Evolutionary conservation across 208 protist species (phyloP), one percentile per base, ranked within the genome.

Genomic region (Acanthamoeba healyi): DNA sequence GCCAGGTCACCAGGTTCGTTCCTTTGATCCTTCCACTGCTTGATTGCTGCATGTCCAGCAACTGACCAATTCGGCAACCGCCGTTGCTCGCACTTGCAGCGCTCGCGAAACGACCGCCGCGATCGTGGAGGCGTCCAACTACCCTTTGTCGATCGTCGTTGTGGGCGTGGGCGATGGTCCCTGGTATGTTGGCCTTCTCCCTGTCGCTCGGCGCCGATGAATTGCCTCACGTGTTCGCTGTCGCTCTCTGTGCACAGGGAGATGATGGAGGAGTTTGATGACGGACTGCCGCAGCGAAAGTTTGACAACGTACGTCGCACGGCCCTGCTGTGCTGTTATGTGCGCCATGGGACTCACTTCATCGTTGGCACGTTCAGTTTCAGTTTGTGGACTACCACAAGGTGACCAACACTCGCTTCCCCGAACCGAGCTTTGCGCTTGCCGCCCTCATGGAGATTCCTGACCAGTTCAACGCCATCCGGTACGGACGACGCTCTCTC

Each of bases 71-170:
- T n/a, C n/a, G n/a, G n/a, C n/a, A n/a, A n/a, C n/a, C n/a, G n/a
- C n/a, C n/a, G n/a, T n/a, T n/a, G n/a, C n/a, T n/a, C n/a, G 42
- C 72, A 32, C 14, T 22, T 42, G 77, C 34, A 58, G 81, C 56
- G 61, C 77, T 12, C 34, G 63, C 26, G 95, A 97, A 56, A 98
- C 97, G 17, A 97, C 98, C 46, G 95, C 97, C 90, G 96, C 96
- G 14, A 98, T 98, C 61, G 96, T 98, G 17, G 95, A 86, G 26
- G 97, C 98, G 26, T 98, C 98, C n/a, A 92, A 97, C 38, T 95
- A 96, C 32, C 98, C 98, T 44, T 54, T 99, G 32, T 97, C 96
- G 7, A 98, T 99, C 90, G 94, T 99, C 72, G 98, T 99, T 92
- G 97, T 99, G 56, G 98, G 98, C 44, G 95, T 99, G 32, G 98